Evolutionary conservation across 2,329 filamentous ascomycete genomes (phyloP).

Genomic region (Colletotrichum shisoi): DNA sequence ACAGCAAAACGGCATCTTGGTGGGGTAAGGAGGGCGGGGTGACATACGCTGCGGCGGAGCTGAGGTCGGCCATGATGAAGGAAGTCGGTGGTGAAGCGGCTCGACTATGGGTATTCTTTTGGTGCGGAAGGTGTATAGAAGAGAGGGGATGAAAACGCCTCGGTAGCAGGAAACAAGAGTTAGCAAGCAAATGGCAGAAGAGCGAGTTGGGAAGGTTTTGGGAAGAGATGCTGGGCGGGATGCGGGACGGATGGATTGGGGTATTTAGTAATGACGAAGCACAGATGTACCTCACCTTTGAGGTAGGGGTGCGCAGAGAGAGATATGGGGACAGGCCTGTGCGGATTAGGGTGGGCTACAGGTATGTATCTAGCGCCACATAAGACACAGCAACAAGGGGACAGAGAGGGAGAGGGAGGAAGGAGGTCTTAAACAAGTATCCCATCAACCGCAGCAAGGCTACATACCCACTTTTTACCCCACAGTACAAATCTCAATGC

Average conservation of each 20-base stretch:
- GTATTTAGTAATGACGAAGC: constrained; percentile 41
- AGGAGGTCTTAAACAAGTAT: background rate
- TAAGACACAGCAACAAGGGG: constrained; percentile 1
- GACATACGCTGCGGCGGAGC: constrained; percentile 42
- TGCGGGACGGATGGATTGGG: constrained; percentile 40
- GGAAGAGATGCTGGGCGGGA: constrained; percentile 33
- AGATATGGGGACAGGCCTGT: constrained; percentile 31
- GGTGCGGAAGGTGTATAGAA: constrained; percentile 9
- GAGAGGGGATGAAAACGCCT: constrained; percentile 10
- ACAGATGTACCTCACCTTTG: constrained; percentile 31
- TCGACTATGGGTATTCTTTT: constrained; percentile 16
- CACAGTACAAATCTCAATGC: too few species aligned
- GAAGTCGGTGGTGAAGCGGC: constrained; percentile 18
- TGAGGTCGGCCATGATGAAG: constrained; percentile 41
- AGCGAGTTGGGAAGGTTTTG: constrained; percentile 38
- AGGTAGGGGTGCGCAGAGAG: constrained; percentile 36
- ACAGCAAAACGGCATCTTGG: constrained; percentile 27
- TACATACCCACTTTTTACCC: too few species aligned
- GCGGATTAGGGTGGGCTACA: constrained; percentile 11
- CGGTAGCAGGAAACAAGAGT: constrained; percentile 34
- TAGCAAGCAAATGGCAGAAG: constrained; percentile 33
- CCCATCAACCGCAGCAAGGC: too few species aligned
- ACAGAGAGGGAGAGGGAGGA: background rate
- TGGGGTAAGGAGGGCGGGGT: constrained; percentile 38
- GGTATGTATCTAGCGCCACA: background rate